A percentile compares a stretch with the other conserved stretches of the same genome.
These are phyloP conservation scores for Albizia julibrissin DNA, from an alignment of 306 rosid genomes.

Conservation along the genomic window DNA sequence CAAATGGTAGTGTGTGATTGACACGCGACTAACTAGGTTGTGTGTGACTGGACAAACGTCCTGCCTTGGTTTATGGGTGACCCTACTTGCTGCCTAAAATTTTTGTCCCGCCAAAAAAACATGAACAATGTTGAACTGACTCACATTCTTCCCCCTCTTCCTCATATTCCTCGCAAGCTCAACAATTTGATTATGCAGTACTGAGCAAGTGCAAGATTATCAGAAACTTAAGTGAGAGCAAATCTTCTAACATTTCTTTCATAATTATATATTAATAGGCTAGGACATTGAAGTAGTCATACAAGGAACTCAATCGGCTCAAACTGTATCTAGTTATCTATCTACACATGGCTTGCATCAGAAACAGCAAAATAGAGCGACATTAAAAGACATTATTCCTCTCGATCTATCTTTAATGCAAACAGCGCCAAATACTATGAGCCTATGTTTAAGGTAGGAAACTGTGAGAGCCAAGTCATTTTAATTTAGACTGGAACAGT, in stretches of 20 bases:
- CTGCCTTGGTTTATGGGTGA: too few relatives aligned
- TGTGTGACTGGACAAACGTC: too few relatives aligned
- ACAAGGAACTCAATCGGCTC: neutral
- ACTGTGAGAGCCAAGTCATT: neutral
- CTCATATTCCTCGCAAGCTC: neutral
- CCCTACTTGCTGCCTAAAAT: too few relatives aligned
- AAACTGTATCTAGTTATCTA: neutral
- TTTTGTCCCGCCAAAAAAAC: too few relatives aligned
- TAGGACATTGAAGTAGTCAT: neutral
- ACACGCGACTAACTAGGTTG: too few relatives aligned
- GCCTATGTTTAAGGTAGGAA: neutral
- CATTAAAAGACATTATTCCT: neutral
- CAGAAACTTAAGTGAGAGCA: neutral
- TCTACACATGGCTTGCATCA: neutral
- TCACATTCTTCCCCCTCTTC: neutral
- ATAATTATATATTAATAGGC: neutral
- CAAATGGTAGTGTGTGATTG: too few relatives aligned
- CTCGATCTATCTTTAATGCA: neutral
- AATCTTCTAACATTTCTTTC: neutral
- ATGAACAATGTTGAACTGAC: neutral
- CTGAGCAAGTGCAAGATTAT: neutral
- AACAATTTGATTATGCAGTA: neutral
- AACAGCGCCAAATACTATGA: neutral
- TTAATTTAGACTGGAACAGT: slow-evolving; percentile 36
- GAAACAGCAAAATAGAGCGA: neutral